A percentile compares a stretch with the other conserved stretches of the same genome.
These are phyloP conservation scores for Fusarium anguioides DNA, from an alignment of 2,329 filamentous ascomycete genomes.

Conservation along the genomic window DNA sequence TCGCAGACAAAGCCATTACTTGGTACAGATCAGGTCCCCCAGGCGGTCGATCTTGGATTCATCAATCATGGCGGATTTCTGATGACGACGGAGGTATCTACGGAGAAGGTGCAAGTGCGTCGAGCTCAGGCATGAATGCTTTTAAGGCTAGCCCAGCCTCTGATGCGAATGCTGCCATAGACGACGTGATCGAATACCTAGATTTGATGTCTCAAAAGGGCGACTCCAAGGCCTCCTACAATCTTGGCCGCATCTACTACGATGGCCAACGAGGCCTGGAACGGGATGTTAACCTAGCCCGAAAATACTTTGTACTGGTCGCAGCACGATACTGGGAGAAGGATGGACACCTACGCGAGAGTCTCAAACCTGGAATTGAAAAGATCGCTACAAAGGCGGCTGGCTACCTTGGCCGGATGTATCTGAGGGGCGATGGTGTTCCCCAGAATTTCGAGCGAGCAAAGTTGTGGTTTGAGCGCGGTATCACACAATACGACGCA, in stretches of 20 bases:
- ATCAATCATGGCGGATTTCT: conserved; percentile 85
- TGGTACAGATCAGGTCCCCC: conserved; percentile 93
- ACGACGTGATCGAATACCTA: conserved; percentile 94
- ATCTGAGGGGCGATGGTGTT: conserved; percentile 86
- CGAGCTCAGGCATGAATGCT: conserved; percentile 86
- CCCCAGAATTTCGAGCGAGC: conserved; percentile 82
- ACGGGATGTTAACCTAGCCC: conserved; percentile 77
- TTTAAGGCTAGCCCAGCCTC: conserved; percentile 78
- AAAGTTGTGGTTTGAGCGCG: conserved; percentile 84
- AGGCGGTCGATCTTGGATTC: conserved; percentile 81
- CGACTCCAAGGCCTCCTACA: conserved; percentile 87
- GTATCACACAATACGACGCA: conserved; percentile 78
- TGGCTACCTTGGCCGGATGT: conserved; percentile 89
- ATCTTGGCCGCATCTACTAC: conserved; percentile 86
- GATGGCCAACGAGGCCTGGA: conserved; percentile 83
- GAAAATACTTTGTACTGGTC: conserved; percentile 83
- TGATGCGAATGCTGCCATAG: conserved; percentile 85
- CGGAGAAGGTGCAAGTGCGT: conserved; percentile 91
- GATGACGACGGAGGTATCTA: conserved; percentile 94
- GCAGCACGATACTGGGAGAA: conserved; percentile 84
- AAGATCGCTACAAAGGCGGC: conserved; percentile 85
- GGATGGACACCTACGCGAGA: conserved; percentile 79
- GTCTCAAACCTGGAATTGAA: conserved; percentile 76
- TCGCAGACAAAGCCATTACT: conserved; percentile 90
- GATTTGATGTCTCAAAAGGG: conserved; percentile 91